Evolutionary conservation across 768 basidiomycete genomes (phyloP).

Genomic region (Mycena latifolia): DNA sequence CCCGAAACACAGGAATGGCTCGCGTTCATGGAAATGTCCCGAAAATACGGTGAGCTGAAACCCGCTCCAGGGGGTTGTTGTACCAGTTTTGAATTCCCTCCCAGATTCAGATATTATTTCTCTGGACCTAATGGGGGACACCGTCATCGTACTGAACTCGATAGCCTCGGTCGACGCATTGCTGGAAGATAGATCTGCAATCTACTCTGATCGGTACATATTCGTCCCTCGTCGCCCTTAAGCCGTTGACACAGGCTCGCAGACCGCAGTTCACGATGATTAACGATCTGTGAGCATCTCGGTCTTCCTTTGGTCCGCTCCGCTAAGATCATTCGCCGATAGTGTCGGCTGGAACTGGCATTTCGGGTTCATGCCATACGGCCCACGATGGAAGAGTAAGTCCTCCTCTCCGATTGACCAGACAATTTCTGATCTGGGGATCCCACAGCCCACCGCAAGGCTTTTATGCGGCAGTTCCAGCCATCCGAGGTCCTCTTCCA

Average conservation of each 20-base stretch:
- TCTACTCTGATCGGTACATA: conserved; percentile 28
- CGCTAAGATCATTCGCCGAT: background rate
- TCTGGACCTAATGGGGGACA: conserved; percentile 17
- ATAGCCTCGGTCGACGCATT: background rate
- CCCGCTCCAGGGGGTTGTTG: background rate
- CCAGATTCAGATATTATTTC: conserved; percentile 22
- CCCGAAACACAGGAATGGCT: conserved; percentile 19
- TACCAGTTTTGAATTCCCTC: background rate
- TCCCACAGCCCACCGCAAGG: conserved; percentile 14
- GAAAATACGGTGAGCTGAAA: conserved; percentile 11
- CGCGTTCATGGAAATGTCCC: conserved; percentile 15
- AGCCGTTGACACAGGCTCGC: too few relatives aligned
- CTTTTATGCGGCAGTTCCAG: conserved; percentile 29
- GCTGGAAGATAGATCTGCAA: conserved; percentile 17
- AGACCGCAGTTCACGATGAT: conserved; percentile 27
- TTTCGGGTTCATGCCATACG: conserved; percentile 19
- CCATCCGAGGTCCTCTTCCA: conserved; percentile 23
- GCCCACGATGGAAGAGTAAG: conserved; percentile 15
- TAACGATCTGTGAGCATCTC: conserved; percentile 16
- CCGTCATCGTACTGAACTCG: conserved; percentile 26
- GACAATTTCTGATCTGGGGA: background rate
- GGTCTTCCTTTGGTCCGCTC: background rate
- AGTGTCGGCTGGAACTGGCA: conserved; percentile 19
- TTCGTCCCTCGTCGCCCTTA: too few relatives aligned
- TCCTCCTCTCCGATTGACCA: background rate